Conservation (phyloP, 306 rosid genomes). For the Corylus avellana region DNA sequence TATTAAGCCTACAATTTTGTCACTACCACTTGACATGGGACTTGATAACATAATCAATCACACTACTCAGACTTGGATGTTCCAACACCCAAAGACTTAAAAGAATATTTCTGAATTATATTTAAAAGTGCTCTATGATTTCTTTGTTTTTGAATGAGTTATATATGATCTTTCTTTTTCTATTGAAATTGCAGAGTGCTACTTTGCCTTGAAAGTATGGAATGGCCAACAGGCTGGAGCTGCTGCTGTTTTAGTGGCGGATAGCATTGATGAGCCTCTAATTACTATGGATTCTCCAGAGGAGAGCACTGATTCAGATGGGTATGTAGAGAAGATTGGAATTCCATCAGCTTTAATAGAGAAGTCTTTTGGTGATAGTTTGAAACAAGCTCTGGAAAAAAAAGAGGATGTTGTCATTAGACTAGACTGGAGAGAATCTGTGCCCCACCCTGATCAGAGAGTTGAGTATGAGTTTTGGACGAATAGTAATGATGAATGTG, state of each 20-base stretch:
- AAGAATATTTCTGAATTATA: neutral
- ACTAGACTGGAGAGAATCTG: conserved; percentile 88
- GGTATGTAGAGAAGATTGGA: conserved; percentile 63
- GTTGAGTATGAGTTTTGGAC: conserved; percentile 99
- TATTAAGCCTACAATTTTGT: neutral
- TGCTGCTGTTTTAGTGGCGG: conserved; percentile 80
- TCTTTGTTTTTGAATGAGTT: neutral
- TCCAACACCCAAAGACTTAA: neutral
- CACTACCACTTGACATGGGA: neutral
- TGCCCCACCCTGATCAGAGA: conserved; percentile 82
- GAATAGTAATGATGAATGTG: conserved; percentile 93
- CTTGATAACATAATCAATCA: neutral
- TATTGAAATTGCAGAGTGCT: conserved; percentile 57
- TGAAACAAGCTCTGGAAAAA: conserved; percentile 59
- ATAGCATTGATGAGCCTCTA: conserved; percentile 59
- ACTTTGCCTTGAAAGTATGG: conserved; percentile 91
- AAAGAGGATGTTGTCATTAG: conserved; percentile 55
- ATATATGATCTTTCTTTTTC: neutral
- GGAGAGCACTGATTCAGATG: conserved; percentile 61
- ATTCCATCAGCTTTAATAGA: conserved; percentile 80
- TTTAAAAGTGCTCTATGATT: neutral
- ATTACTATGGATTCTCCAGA: conserved; percentile 89
- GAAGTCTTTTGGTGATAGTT: conserved; percentile 65
- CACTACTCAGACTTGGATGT: neutral
- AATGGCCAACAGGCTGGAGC: conserved; percentile 93